Conservation (phyloP, 1,139 yeast genomes). For the Suhomyces kunorum region DNA sequence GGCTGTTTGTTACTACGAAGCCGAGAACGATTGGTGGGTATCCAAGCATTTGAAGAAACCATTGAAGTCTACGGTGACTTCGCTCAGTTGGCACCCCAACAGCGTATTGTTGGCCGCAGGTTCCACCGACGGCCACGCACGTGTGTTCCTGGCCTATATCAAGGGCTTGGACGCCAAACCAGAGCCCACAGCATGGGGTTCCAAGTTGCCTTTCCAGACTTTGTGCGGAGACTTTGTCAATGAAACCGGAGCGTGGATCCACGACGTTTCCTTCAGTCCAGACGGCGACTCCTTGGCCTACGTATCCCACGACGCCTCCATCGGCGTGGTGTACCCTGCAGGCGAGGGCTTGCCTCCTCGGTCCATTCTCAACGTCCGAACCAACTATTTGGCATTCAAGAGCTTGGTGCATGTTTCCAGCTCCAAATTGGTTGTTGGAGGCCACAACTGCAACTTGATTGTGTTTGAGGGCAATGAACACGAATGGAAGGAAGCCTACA, state of each 20-base stretch:
- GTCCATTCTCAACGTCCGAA: slow-evolving; percentile 50
- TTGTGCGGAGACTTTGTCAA: slow-evolving; percentile 81
- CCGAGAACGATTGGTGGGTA: slow-evolving; percentile 99
- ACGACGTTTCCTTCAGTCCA: slow-evolving; percentile 85
- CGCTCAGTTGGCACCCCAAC: slow-evolving; percentile 94
- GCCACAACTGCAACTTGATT: slow-evolving; percentile 90
- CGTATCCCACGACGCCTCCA: slow-evolving; percentile 75
- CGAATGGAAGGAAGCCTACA: slow-evolving; percentile 68
- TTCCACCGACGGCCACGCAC: slow-evolving; percentile 91
- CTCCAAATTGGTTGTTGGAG: slow-evolving; percentile 76
- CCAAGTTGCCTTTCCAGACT: slow-evolving; percentile 92
- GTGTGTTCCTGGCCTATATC: slow-evolving; percentile 91
- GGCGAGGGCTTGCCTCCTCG: slow-evolving; percentile 63
- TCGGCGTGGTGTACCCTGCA: slow-evolving; percentile 73
- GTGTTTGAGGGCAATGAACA: slow-evolving; percentile 69
- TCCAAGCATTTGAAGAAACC: slow-evolving; percentile 96
- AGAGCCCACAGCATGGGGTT: slow-evolving; percentile 85
- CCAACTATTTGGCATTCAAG: slow-evolving; percentile 82
- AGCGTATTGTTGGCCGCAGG: slow-evolving; percentile 87
- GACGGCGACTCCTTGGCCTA: slow-evolving; percentile 76
- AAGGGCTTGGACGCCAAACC: slow-evolving; percentile 91
- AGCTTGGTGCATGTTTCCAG: slow-evolving; percentile 70
- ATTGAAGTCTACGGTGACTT: slow-evolving; percentile 79
- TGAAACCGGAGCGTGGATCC: slow-evolving; percentile 87
- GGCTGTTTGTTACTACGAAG: slow-evolving; percentile 95